phyloP scores from a whole-genome alignment of 371 early-diverging fungal genomes.

The Rhizopus stolonifer region DNA sequence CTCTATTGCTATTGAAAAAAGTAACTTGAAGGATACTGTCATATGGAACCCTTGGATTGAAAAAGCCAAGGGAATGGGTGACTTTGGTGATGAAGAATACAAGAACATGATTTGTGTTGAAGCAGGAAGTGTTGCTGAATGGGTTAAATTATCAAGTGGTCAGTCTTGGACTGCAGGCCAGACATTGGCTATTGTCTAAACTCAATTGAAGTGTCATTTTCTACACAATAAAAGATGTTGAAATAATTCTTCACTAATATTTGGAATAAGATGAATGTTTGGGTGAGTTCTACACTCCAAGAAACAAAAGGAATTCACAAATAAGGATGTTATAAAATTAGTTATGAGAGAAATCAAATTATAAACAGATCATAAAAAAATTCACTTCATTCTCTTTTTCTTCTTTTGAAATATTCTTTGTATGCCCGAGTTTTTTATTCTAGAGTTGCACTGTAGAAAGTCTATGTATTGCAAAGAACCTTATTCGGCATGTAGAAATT shows the following conservation, averaged over 20 bases:
- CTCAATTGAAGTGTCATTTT: not conserved
- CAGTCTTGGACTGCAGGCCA: constrained; percentile 78
- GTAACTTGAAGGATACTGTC: constrained; percentile 74
- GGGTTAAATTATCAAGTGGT: constrained; percentile 64
- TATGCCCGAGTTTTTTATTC: too few relatives aligned
- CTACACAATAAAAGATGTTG: not conserved
- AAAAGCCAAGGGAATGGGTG: constrained; percentile 84
- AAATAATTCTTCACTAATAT: not conserved
- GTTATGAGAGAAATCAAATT: too few relatives aligned
- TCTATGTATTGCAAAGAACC: too few relatives aligned
- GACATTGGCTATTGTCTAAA: constrained; percentile 48
- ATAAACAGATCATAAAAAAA: too few relatives aligned
- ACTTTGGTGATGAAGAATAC: constrained; percentile 86
- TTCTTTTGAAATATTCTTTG: too few relatives aligned
- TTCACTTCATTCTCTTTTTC: too few relatives aligned
- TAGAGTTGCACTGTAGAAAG: too few relatives aligned
- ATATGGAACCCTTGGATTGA: constrained; percentile 98
- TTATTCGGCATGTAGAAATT: too few relatives aligned
- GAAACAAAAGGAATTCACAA: too few relatives aligned
- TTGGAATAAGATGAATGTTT: too few relatives aligned
- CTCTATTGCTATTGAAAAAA: constrained; percentile 50
- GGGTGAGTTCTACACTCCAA: too few relatives aligned
- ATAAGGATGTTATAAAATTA: too few relatives aligned
- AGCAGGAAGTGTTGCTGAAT: constrained; percentile 80
- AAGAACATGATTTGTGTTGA: constrained; percentile 88